These are phyloP conservation scores for Ascochyta fabae DNA, from an alignment of 2,329 filamentous ascomycete genomes.

Conservation along the genomic window DNA sequence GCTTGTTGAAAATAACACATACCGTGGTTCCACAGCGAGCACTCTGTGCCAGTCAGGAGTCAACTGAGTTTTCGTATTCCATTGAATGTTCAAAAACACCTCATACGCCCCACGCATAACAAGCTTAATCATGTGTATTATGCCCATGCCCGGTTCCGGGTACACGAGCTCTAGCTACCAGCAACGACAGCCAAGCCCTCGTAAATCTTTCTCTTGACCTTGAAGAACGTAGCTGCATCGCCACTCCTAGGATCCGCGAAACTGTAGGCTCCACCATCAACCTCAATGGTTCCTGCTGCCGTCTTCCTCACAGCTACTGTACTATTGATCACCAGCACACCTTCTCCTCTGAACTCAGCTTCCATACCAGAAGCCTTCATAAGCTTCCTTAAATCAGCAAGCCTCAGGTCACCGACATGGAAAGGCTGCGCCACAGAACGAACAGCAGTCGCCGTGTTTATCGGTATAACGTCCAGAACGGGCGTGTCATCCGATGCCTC, in stretches of 20 bases:
- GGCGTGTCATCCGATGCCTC: conserved; percentile 58
- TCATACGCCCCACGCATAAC: too few relatives aligned
- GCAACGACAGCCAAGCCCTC: conserved; percentile 91
- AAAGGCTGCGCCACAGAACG: conserved; percentile 83
- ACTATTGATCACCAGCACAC: conserved; percentile 87
- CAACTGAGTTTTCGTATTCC: neutral
- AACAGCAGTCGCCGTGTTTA: conserved; percentile 71
- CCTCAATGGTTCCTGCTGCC: conserved; percentile 82
- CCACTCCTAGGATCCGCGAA: conserved; percentile 53
- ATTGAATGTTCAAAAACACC: conserved; percentile 22
- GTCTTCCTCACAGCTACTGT: conserved; percentile 88
- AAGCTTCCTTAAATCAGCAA: conserved; percentile 84
- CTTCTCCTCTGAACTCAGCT: conserved; percentile 92
- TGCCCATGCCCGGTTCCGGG: neutral
- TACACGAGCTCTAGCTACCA: conserved; percentile 59
- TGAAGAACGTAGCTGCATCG: conserved; percentile 74
- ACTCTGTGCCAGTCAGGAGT: conserved; percentile 58
- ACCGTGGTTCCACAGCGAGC: conserved; percentile 52
- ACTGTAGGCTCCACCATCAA: conserved; percentile 65
- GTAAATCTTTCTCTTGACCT: conserved; percentile 90
- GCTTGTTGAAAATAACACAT: neutral
- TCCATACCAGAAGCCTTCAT: conserved; percentile 81
- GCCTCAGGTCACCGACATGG: conserved; percentile 89
- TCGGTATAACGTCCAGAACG: conserved; percentile 65
- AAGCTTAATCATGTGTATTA: too few relatives aligned